A percentile compares a stretch with the other conserved stretches of the same genome.
Conservation (phyloP, 306 rosid species). For the Cicer arietinum region DNA sequence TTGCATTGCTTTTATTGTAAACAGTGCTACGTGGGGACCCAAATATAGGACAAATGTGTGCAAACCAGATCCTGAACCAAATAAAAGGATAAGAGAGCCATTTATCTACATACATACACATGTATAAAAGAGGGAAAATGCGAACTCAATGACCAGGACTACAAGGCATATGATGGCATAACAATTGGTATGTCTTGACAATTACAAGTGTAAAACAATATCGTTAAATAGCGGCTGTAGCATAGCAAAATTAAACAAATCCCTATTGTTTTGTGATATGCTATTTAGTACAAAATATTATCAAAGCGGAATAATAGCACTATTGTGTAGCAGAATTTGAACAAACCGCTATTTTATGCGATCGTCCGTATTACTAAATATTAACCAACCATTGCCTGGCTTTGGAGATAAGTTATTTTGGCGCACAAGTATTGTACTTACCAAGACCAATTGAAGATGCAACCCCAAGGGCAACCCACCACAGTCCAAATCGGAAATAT, state of each 20-base stretch:
- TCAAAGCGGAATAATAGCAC: no score
- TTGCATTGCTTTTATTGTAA: slow-evolving; percentile 91
- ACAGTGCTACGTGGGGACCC: slow-evolving; percentile 96
- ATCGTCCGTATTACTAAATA: no score
- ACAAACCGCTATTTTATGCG: no score
- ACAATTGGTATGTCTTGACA: slow-evolving; percentile 1
- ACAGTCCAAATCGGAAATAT: slow-evolving; percentile 76
- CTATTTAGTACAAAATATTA: no score
- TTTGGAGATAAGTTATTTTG: neutral
- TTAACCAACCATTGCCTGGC: no score
- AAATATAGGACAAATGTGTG: slow-evolving; percentile 97
- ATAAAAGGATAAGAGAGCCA: slow-evolving; percentile 30
- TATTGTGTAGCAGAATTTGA: no score
- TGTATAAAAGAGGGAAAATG: neutral
- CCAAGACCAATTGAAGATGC: slow-evolving; percentile 99
- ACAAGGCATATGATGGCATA: slow-evolving; percentile 1
- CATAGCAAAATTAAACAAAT: no score
- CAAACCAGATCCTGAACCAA: slow-evolving; percentile 94
- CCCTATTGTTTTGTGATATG: no score
- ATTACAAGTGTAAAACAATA: neutral
- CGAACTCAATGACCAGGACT: slow-evolving; percentile 20
- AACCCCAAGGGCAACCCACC: slow-evolving; percentile 98
- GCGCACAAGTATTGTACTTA: slow-evolving; percentile 48
- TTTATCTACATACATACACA: slow-evolving; percentile 7
- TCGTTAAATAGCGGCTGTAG: no score